Evolutionary conservation across 78 protist genomes (phyloP).

Genomic region (Tieghemostelium lacteum): DNA sequence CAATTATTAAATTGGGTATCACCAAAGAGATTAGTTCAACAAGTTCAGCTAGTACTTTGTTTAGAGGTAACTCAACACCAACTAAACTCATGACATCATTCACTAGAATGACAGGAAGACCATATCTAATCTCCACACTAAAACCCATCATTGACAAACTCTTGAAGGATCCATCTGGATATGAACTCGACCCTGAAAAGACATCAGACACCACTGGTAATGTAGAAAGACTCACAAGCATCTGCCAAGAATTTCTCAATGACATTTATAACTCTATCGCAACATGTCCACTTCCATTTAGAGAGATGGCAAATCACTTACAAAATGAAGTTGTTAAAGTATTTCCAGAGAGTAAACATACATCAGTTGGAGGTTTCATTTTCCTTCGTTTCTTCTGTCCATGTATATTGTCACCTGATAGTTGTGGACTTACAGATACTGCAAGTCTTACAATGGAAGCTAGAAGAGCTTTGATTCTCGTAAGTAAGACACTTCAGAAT

Average conservation of each 20-base stretch:
- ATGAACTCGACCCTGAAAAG: conserved; percentile 75
- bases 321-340: conserved; percentile 70
- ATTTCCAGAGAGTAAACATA: conserved; percentile 77
- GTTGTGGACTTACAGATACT: conserved; percentile 44
- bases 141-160: conserved; percentile 62
- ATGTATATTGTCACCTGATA: conserved; percentile 69
- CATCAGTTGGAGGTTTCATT: conserved; percentile 82
- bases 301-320: conserved; percentile 77
- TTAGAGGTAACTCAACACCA: conserved; percentile 66
- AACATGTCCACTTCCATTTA: conserved; percentile 60
- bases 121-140: conserved; percentile 38
- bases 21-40: conserved; percentile 44
- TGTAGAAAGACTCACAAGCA: conserved; percentile 31
- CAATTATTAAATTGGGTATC: conserved; percentile 72
- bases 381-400: conserved; percentile 80
- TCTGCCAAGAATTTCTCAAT: conserved; percentile 63
- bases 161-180: conserved; percentile 40
- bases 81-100: conserved; percentile 74
- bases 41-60: conserved; percentile 45
- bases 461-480: conserved; percentile 54
- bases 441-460: conserved; percentile 51
- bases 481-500: conserved; percentile 72
- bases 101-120: conserved; percentile 78
- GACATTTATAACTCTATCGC: conserved; percentile 36
- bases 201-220: conserved; percentile 49